Evolutionary conservation across 768 basidiomycete genomes (phyloP).

Genomic region (Suillus subalutaceus): DNA sequence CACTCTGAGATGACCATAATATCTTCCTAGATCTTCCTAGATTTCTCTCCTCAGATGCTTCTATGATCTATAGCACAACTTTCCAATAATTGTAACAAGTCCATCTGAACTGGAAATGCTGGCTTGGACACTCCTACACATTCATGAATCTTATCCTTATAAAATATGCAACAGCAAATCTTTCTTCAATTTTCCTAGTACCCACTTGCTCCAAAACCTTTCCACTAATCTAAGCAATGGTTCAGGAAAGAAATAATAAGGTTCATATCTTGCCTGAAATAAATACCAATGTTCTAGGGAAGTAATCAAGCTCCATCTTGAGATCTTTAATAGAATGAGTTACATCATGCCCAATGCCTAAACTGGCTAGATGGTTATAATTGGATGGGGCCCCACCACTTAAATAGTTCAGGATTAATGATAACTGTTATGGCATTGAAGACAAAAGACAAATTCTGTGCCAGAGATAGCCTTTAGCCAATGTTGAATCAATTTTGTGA

Average conservation of each 20-base stretch:
- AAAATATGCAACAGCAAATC: conserved; percentile 1
- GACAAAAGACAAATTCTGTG: not conserved
- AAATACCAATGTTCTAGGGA: not conserved
- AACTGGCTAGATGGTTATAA: conserved; percentile 13
- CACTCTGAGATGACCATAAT: too few species aligned
- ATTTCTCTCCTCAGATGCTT: too few species aligned
- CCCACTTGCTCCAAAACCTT: not conserved
- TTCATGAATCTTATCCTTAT: conserved; percentile 10
- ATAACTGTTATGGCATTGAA: not conserved
- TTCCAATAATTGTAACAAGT: not conserved
- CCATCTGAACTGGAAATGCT: not conserved
- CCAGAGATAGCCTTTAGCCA: not conserved
- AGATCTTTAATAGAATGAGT: not conserved
- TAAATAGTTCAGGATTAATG: conserved; percentile 1
- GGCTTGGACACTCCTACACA: not conserved
- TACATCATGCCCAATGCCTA: too few species aligned
- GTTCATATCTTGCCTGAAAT: not conserved
- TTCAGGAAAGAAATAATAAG: not conserved
- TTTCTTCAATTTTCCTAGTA: not conserved
- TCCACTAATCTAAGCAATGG: not conserved
- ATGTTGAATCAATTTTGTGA: not conserved
- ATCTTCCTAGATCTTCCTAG: too few species aligned
- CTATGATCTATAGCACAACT: too few species aligned
- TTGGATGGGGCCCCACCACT: not conserved
- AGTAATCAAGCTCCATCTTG: not conserved